Conservation (phyloP, 495 filamentous ascomycete species). For the Penicillium malachiteum region DNA sequence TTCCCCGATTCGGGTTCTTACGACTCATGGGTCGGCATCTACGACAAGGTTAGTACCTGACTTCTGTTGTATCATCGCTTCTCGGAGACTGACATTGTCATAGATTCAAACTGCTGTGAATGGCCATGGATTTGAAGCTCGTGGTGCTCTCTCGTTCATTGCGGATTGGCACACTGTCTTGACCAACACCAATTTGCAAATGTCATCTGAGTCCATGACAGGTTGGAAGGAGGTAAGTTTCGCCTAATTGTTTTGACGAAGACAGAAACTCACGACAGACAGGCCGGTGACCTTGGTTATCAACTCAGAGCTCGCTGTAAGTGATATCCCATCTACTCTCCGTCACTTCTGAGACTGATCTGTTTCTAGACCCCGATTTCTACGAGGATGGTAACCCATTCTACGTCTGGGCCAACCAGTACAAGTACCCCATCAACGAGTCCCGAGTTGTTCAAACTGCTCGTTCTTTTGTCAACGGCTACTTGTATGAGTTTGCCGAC, state of each 20-base stretch:
- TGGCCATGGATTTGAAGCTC: conserved; percentile 37
- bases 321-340: neutral
- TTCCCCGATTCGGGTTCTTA: conserved; percentile 54
- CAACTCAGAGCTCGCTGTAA: conserved; percentile 23
- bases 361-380: conserved; percentile 46
- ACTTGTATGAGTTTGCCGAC: conserved; percentile 46
- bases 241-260: neutral
- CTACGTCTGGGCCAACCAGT: conserved; percentile 58
- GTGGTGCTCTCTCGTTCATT: conserved; percentile 46
- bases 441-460: conserved; percentile 41
- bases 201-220: conserved; percentile 50
- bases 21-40: conserved; percentile 47
- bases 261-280: conserved; percentile 7
- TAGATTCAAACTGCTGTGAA: conserved; percentile 39
- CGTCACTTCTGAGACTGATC: neutral
- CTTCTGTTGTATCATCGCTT: too few relatives aligned
- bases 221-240: conserved; percentile 52
- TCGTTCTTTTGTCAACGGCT: conserved; percentile 53
- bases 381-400: conserved; percentile 55
- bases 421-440: conserved; percentile 45
- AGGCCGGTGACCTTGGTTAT: conserved; percentile 20
- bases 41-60: conserved; percentile 34
- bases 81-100: neutral
- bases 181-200: conserved; percentile 45
- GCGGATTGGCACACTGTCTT: conserved; percentile 52